Conservation (phyloP, 495 filamentous ascomycete genomes). For the Aspergillus hancockii region DNA sequence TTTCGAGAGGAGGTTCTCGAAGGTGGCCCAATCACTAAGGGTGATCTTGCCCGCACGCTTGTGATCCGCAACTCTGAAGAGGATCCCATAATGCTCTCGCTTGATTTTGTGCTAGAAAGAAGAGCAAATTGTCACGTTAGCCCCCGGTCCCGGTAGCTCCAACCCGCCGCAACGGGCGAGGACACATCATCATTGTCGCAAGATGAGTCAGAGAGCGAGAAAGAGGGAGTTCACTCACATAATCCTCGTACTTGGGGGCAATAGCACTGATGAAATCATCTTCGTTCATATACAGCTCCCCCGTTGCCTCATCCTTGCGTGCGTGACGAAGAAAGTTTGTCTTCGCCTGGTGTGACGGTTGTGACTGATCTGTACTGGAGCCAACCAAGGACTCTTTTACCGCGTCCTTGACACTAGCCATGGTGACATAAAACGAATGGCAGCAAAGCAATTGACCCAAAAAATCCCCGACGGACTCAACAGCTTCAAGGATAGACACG, state of each 20-base stretch:
- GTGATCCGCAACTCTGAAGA: constrained; percentile 87
- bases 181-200: constrained; percentile 17
- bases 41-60: constrained; percentile 67
- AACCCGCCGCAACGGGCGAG: constrained; percentile 12
- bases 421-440: constrained; percentile 31
- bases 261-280: constrained; percentile 89
- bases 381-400: constrained; percentile 81
- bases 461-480: constrained; percentile 8
- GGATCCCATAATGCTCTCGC: constrained; percentile 88
- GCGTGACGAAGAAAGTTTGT: constrained; percentile 77
- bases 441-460: constrained; percentile 13
- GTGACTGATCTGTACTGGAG: constrained; percentile 52
- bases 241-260: constrained; percentile 85
- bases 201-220: not conserved
- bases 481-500: constrained; percentile 9
- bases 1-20: constrained; percentile 89
- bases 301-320: constrained; percentile 68
- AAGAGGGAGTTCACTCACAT: constrained; percentile 58
- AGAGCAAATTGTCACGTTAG: constrained; percentile 20
- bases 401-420: constrained; percentile 62
- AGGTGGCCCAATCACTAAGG: constrained; percentile 84
- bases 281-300: constrained; percentile 75
- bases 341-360: constrained; percentile 68
- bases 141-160: not conserved
- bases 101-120: constrained; percentile 86